A percentile compares a stretch with the other conserved stretches of the same genome.
Evolutionary conservation across 2,329 filamentous ascomycete species (phyloP).

Genomic region (Byssothecium circinans): DNA sequence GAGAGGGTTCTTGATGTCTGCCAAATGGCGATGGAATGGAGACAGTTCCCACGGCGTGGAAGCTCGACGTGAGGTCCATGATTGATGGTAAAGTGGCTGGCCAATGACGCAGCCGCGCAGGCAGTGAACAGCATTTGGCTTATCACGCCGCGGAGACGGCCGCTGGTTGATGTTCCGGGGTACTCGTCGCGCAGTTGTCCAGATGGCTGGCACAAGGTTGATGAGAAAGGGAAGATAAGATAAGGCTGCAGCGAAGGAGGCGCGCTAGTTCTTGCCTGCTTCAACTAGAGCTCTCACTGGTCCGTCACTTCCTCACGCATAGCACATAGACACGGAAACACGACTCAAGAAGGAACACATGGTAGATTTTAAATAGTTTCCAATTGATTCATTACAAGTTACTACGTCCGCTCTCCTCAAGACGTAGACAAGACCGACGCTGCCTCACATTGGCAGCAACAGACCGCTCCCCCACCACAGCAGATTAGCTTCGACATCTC

Average conservation of each 20-base stretch:
- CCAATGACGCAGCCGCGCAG: not conserved
- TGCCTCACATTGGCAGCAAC: not conserved
- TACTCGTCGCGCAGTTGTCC: not conserved
- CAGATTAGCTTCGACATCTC: conserved; percentile 10
- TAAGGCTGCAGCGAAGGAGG: conserved; percentile 3
- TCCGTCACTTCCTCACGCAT: not conserved
- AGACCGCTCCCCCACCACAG: not conserved
- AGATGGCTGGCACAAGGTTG: not conserved
- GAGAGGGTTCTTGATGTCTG: not conserved
- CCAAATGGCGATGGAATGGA: not conserved
- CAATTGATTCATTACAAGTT: conserved; percentile 12
- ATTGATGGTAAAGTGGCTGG: not conserved
- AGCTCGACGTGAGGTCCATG: not conserved
- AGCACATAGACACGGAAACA: not conserved
- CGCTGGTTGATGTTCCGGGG: not conserved
- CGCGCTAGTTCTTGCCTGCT: not conserved
- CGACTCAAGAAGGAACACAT: not conserved
- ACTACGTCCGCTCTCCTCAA: conserved; percentile 1
- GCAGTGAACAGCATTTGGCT: not conserved
- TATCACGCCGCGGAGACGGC: conserved; percentile 13
- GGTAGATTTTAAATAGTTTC: not conserved
- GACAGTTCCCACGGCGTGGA: conserved; percentile 1
- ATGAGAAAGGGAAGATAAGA: not conserved
- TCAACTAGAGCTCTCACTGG: no score
- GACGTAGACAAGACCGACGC: not conserved